A percentile compares a stretch with the other conserved stretches of the same genome.
Conservation (phyloP, 2,329 filamentous ascomycete genomes). For the Exophiala mesophila region DNA sequence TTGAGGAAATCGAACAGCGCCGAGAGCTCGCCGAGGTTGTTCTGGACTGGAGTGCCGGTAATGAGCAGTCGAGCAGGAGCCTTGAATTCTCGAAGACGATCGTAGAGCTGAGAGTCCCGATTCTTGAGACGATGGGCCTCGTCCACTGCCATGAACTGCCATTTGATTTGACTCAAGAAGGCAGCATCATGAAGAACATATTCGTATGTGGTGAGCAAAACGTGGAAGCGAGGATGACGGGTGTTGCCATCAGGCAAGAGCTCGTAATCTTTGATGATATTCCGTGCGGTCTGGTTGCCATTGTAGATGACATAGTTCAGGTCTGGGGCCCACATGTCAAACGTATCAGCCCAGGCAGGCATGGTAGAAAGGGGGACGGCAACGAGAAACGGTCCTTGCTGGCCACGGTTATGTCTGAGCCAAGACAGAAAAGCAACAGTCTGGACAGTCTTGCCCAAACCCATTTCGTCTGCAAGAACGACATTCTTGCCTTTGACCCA, state of each 20-base stretch:
- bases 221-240: constrained; percentile 90
- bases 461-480: constrained; percentile 98
- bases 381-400: constrained; percentile 93
- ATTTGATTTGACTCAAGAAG: constrained; percentile 86
- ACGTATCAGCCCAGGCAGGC: constrained; percentile 96
- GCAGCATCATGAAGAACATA: constrained; percentile 83
- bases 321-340: constrained; percentile 93
- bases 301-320: constrained; percentile 97
- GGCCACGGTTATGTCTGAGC: constrained; percentile 81
- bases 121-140: constrained; percentile 98
- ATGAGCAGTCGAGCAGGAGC: constrained; percentile 87
- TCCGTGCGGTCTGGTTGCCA: constrained; percentile 78
- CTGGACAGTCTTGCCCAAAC: constrained; percentile 95
- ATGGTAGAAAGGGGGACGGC: constrained; percentile 97
- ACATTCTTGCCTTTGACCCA: constrained; percentile 94
- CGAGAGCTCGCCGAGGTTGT: constrained; percentile 87
- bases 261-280: constrained; percentile 85
- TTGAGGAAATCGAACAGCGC: constrained; percentile 95
- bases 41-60: constrained; percentile 95
- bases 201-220: constrained; percentile 96
- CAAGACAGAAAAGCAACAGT: constrained; percentile 96
- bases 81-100: constrained; percentile 77
- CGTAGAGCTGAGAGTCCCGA: constrained; percentile 86
- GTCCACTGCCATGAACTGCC: constrained; percentile 94
- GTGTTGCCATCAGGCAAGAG: constrained; percentile 79